These are phyloP conservation scores for Nasturtium officinale DNA, from an alignment of 345 rosid genomes.

Conservation along the genomic window DNA sequence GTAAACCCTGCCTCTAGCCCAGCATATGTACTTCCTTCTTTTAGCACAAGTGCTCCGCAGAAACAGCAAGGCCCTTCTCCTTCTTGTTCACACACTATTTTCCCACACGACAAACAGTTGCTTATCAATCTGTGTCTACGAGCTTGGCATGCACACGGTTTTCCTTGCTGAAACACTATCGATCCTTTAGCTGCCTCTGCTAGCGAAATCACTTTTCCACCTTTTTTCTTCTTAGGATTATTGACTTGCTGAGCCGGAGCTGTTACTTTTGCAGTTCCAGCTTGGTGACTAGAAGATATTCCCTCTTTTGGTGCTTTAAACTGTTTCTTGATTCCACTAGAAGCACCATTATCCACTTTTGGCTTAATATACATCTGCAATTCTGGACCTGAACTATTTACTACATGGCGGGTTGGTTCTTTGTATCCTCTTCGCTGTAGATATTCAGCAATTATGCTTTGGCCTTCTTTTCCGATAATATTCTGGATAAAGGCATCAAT, in stretches of 20 bases:
- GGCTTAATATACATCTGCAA: conserved; percentile 82
- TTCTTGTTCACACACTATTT: conserved; percentile 95
- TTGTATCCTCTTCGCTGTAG: conserved; percentile 67
- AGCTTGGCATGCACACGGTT: conserved; percentile 92
- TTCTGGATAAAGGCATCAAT: conserved; percentile 52
- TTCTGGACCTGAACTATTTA: conserved; percentile 52
- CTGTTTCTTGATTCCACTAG: conserved; percentile 56
- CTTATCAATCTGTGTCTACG: conserved; percentile 75
- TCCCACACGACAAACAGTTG: conserved; percentile 98
- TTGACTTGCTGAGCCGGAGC: conserved; percentile 42
- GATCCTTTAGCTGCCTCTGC: conserved; percentile 98
- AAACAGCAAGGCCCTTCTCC: conserved; percentile 94
- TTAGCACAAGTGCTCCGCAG: conserved; percentile 86
- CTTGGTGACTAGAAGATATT: conserved; percentile 42
- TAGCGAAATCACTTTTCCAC: conserved; percentile 79
- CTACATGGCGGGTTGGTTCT: conserved; percentile 42
- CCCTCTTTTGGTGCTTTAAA: conserved; percentile 54
- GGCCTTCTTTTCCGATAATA: conserved; percentile 79
- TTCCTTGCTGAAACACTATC: conserved; percentile 89
- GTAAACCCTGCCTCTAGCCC: conserved; percentile 70
- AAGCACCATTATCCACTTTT: conserved; percentile 49
- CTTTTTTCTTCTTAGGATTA: conserved; percentile 81
- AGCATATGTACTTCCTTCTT: conserved; percentile 83
- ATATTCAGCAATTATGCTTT: conserved; percentile 74
- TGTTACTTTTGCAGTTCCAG: conserved; percentile 39